Evolutionary conservation across 768 basidiomycete genomes (phyloP), one percentile per base, ranked within the genome.

Genomic region (Suillus subalutaceus): DNA sequence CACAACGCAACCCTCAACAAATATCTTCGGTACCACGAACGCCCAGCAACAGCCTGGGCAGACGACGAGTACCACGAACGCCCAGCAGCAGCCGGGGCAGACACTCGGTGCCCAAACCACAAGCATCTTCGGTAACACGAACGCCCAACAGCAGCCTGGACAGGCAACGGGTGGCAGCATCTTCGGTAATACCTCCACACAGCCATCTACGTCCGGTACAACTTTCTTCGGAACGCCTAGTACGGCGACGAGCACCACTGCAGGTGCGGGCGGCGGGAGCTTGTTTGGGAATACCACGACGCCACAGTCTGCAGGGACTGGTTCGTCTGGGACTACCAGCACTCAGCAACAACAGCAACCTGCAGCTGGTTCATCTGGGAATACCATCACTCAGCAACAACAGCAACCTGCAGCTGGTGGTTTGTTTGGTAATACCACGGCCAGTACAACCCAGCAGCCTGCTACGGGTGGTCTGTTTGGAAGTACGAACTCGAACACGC

Each of bases 351-450:
- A 69, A 55, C 63, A 64, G 52, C 72, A 68, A 65, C 72, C 72
- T 35, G 67, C 72, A 48, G 70, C 67, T 66, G 60, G 77, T 10
- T 71, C 70, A 37, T 70, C 66, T 23, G 60, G 63, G 53, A 61
- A 61, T 26, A n/a, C 63, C 10, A 56, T n/a, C 23, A n/a, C 55
- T 23, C 69, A 65, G 44, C 70, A 70, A 56, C 69, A 69, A 59
- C 64, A 64, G 56, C 72, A 68, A 63, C 73, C 72, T 26, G 67
- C 72, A 44, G 70, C 64, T n/a, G 68, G 70, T 9, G 55, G 67
- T 69, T 59, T 80, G 26, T 78, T 78, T 59, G 70, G 70, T 20
- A 64, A 53, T 61, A 61, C 71, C 48, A 65, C 60, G 52, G 52
- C 66, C 23, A 55, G 30, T 55, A 55, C 53, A 55, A 69, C 71